Conservation (phyloP, 1,284 basidiomycete species). For the Irpex rosettiformis region DNA sequence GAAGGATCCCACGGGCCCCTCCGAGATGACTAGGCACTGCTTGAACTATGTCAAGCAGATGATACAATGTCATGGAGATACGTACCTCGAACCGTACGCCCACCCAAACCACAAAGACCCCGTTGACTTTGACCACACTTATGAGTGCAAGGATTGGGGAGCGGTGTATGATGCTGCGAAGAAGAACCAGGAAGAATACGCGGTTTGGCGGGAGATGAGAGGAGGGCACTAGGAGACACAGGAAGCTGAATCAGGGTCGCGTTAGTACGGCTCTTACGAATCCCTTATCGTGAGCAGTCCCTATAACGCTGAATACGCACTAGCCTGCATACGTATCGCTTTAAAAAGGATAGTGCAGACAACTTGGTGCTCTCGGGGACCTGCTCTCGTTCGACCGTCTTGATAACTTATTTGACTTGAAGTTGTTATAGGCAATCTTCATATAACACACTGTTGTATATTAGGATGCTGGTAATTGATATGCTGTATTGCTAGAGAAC, state of each 20-base stretch:
- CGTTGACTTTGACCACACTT: constrained; percentile 6
- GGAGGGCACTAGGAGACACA: neutral
- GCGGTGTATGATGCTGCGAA: constrained; percentile 6
- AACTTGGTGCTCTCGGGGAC: too few relatives aligned
- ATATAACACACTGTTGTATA: too few relatives aligned
- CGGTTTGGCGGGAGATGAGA: neutral
- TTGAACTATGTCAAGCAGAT: constrained; percentile 17
- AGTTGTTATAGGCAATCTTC: too few relatives aligned
- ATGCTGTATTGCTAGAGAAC: too few relatives aligned
- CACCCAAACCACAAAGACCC: constrained; percentile 12
- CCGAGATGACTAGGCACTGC: constrained; percentile 12
- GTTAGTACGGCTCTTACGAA: too few relatives aligned
- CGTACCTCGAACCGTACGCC: constrained; percentile 9
- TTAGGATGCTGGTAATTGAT: too few relatives aligned
- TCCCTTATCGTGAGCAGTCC: too few relatives aligned
- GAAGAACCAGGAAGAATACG: constrained; percentile 8
- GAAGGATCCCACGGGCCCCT: neutral
- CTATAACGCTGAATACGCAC: too few relatives aligned
- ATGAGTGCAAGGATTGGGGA: constrained; percentile 8
- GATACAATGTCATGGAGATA: constrained; percentile 15
- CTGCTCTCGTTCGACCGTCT: too few relatives aligned
- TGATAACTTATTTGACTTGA: too few relatives aligned
- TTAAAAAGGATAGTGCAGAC: too few relatives aligned
- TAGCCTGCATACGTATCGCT: too few relatives aligned
- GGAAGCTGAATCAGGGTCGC: neutral